A percentile compares a stretch with the other conserved stretches of the same genome.
Evolutionary conservation across 805 yeast species (phyloP).

Genomic region (Monosporozyma aquatica): DNA sequence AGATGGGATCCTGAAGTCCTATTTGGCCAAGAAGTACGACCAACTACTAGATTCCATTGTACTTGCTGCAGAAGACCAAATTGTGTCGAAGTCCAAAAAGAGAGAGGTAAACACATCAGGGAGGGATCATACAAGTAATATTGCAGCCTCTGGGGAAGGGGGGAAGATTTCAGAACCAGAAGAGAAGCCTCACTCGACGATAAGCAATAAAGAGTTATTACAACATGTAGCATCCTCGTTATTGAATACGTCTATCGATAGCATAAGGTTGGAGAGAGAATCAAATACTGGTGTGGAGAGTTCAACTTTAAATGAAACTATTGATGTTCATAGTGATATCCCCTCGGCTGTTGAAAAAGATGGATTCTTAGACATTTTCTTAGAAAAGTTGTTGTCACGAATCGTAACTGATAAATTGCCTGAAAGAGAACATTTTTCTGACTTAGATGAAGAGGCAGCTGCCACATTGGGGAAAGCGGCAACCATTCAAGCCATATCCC

Average conservation of each 20-base stretch:
- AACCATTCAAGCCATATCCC: constrained; percentile 49
- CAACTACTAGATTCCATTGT: constrained; percentile 19
- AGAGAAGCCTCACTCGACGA: background rate
- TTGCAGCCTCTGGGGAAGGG: background rate
- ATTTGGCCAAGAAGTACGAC: constrained; percentile 22
- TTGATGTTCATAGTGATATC: constrained; percentile 25
- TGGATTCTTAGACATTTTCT: constrained; percentile 51
- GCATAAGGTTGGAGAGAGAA: constrained; percentile 15
- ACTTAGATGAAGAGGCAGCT: no score
- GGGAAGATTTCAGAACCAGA: background rate
- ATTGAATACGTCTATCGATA: constrained; percentile 38
- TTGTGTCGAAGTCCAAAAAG: background rate
- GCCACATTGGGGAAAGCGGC: no score
- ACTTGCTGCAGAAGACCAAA: constrained; percentile 13
- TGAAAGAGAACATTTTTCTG: constrained; percentile 36
- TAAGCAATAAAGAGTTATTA: constrained; percentile 20
- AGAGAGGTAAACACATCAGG: no score
- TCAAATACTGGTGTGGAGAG: constrained; percentile 9
- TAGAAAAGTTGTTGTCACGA: constrained; percentile 44
- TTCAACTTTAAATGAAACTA: no score
- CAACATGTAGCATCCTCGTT: constrained; percentile 38
- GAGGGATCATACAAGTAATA: background rate
- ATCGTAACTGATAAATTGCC: constrained; percentile 42
- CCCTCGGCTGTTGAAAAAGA: constrained; percentile 13
- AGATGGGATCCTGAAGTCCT: constrained; percentile 12